Conservation (phyloP, 306 rosid species). For the Castanea crenata region DNA sequence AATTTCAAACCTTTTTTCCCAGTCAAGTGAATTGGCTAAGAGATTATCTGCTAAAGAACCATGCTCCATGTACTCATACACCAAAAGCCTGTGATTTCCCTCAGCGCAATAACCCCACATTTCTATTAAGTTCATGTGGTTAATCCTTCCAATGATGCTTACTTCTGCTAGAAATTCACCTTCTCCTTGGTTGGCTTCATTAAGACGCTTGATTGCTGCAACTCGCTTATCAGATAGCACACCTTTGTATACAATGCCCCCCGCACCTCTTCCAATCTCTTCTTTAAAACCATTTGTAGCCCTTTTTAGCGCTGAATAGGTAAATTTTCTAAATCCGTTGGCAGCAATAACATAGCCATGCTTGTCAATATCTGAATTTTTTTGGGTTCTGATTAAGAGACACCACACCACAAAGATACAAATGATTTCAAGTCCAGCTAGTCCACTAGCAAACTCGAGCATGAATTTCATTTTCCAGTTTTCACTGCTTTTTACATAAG, state of each 20-base stretch:
- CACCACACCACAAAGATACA: slow-evolving; percentile 33
- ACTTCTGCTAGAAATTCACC: slow-evolving; percentile 34
- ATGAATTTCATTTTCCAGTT: slow-evolving; percentile 36
- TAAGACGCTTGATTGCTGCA: slow-evolving; percentile 38
- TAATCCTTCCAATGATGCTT: slow-evolving; percentile 28
- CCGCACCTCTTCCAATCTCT: slow-evolving; percentile 63
- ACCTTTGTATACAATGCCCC: slow-evolving; percentile 58
- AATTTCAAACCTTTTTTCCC: slow-evolving; percentile 28
- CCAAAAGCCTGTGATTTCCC: slow-evolving; percentile 33
- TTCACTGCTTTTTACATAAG: slow-evolving; percentile 10
- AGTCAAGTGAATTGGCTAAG: slow-evolving; percentile 18
- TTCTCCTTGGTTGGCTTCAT: slow-evolving; percentile 30
- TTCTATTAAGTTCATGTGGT: slow-evolving; percentile 36
- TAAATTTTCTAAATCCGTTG: slow-evolving; percentile 43
- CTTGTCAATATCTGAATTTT: neutral
- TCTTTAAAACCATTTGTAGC: slow-evolving; percentile 41
- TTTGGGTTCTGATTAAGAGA: slow-evolving; percentile 11
- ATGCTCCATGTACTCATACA: slow-evolving; percentile 32
- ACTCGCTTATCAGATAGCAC: slow-evolving; percentile 35
- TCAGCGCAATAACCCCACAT: slow-evolving; percentile 38
- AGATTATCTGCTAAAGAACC: slow-evolving; percentile 27
- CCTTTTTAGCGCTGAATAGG: slow-evolving; percentile 42
- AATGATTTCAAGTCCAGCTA: slow-evolving; percentile 26
- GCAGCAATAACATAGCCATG: slow-evolving; percentile 35
- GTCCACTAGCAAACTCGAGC: slow-evolving; percentile 35